Conservation (phyloP, 345 rosid species). For the Alliaria petiolata region DNA sequence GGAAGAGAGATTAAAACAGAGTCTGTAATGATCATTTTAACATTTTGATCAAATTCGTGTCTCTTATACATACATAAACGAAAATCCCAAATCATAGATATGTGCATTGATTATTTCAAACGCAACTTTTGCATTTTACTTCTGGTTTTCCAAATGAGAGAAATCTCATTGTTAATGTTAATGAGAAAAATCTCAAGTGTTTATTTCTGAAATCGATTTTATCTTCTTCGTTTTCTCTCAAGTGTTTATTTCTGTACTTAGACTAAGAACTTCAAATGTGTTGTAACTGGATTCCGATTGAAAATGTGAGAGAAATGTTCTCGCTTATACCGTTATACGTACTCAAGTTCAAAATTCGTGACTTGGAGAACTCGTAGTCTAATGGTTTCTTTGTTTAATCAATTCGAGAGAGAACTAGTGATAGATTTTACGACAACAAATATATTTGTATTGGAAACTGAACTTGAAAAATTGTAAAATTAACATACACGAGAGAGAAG, state of each 20-base stretch:
- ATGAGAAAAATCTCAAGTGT: too few relatives aligned
- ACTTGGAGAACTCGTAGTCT: too few relatives aligned
- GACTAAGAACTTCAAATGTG: too few relatives aligned
- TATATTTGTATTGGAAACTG: too few relatives aligned
- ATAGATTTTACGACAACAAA: too few relatives aligned
- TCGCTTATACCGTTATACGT: too few relatives aligned
- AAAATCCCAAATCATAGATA: not conserved
- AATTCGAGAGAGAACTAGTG: not conserved
- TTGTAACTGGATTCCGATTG: too few relatives aligned
- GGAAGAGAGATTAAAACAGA: not conserved
- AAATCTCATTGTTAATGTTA: not conserved
- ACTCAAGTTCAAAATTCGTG: too few relatives aligned
- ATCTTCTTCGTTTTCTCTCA: not conserved
- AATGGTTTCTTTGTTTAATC: not conserved
- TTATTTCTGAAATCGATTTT: not conserved
- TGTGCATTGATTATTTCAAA: not conserved
- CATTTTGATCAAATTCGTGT: not conserved
- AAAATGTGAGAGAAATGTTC: too few relatives aligned
- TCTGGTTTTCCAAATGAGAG: not conserved
- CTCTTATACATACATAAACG: not conserved
- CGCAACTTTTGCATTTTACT: not conserved
- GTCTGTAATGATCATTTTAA: constrained; percentile 5
- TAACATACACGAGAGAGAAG: not conserved
- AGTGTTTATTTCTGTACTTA: too few relatives aligned
- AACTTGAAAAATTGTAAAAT: not conserved